Evolutionary conservation across 129 eudicot genomes (phyloP), one percentile per base, ranked within the genome.

Genomic region (Pseudognaphalium luteoalbum): DNA sequence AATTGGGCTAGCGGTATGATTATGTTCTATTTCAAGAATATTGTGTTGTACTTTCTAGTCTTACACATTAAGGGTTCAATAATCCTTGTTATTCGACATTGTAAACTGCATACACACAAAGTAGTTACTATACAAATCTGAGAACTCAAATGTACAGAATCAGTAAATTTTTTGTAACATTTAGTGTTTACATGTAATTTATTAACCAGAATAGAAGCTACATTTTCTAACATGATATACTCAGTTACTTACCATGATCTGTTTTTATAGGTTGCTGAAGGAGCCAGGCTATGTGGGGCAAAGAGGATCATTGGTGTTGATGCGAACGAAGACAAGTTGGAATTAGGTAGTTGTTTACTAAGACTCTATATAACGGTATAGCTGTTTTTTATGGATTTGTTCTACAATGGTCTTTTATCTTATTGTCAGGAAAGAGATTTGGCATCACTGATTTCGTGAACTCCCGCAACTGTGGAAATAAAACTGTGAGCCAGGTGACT

Each of bases 261-360:
- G 68, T 63, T 28, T 25, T 32, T 1, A 63, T 4, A 91, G 99
- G 97, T 89, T 73, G 97, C 99, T 8, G 97, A 91, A 81, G 99
- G 97, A 59, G 96, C 99, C 60, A 87, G 94, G 80, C 70, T 89
- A 61, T 76, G 96, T 80, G 97, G 94, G 65, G 96, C 97, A 67
- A 67, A 80, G 37, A 86, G 78, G 82, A 91, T 95, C 61, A 87
- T 95, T 42, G 97, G 99, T 9, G 85, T 95, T 3, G 99, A 91
- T 83, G 80, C 86, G 34, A 95, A 91, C 60, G 86, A 83, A 4
- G 92, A 81, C 66, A 95, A 86, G 68, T 88, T 81, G 77, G 90
- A 91, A 78, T 63, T 74, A 22, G 96, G 97, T 91, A 80, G 66
- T 44, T 60, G 89, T 92, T 95, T 77, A 62, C 20, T 52, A 34